Base-by-base conservation (phyloP, 2,329 filamentous ascomycete genomes). In the Dendryphion nanum region DNA sequence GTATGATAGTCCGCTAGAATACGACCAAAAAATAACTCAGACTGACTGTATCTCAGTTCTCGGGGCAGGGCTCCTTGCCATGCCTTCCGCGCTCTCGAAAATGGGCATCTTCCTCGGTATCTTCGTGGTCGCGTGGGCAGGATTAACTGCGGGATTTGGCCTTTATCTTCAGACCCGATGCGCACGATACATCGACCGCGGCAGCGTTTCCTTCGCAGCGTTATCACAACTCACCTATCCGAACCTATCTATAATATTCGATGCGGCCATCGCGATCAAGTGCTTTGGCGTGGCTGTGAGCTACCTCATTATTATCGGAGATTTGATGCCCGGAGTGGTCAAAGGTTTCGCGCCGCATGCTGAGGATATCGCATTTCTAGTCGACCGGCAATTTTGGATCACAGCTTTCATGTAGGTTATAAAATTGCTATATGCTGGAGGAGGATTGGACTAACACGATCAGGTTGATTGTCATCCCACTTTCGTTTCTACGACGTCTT, bases 271-370 rank as follows among this genome's bases (percentile, higher is more conserved):
- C 61, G 89, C 91, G 10, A 82, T 98, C 60, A 98, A 98, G 66
- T 98, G 93, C 68, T 98, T 98, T 62, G 93, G 93, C 24, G 93
- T 98, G 7, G 93, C 87, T 16, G 88, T 97, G 42, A 96, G 89
- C 55, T 98, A 98, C 69, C 79, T 98, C 55, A 98, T 98, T 59
- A 97, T 98, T 58, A 97, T 98, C 53, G 93, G 93, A 35, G 93
- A 98, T 64, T 73, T 98, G 46, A 98, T 98, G 93, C 93, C 93
- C 1, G 91, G 89, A 26, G 93, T 98, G 7, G 82, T 93, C 17
- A 72, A 81, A 44, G 93, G 90, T 4, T 91, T 98, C 65, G 79
- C 81, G 44, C 76, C 78, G 33, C 71, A 74, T 34, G 78, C 79
- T 15, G 78, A 76, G 14, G 75, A 79, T 2, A 71, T 85, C 30